Evolutionary conservation across 106 monocot species (phyloP), one percentile per base, ranked within the genome.

Genomic region (Apostasia ramifera): DNA sequence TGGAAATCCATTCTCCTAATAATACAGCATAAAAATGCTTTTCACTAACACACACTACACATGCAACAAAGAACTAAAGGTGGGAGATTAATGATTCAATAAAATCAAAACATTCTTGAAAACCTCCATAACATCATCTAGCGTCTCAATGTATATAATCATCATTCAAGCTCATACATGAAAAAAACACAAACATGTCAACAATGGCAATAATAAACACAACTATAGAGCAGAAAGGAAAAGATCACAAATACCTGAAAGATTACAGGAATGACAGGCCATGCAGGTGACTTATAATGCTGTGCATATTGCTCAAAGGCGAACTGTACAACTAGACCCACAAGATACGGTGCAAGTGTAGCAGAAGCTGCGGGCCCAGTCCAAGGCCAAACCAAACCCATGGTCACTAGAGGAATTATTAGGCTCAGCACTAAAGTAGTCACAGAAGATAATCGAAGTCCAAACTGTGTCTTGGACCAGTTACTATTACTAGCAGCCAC

Each of bases 301-400:
- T 80, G 79, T 46, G 88, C 79, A 79, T 88, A 95, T 68, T 91
- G 83, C 72, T 95, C 88, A 57, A 95, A 88, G 12, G 95, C 86
- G 76, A 91, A 95, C 60, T 95, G 95, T 11, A 95, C 91, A 61
- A 91, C 82, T 62, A 91, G 81, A 13, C 91, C 95, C 47, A 91
- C 95, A 11, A 95, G 55, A 82, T 95, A 95, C 48, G 95, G 95
- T 50, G 91, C 88, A 63, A 95, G 86, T 55, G 95, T 91, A 57
- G 95, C 95, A 74, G 95, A 95, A 62, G 95, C 91, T 57, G 95
- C 91, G 49, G 91, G 95, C 1, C 95, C 95, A 60, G 95, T 95
- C 95, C 95, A 95, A 41, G 95, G 91, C 95, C 95, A 95, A 44
- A 95, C 95, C 84, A 95, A 74, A 56, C 94, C 94, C 94, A 95